These are phyloP conservation scores for Zasmidium citrigriseum DNA, from an alignment of 2,329 filamentous ascomycete species.

Conservation along the genomic window DNA sequence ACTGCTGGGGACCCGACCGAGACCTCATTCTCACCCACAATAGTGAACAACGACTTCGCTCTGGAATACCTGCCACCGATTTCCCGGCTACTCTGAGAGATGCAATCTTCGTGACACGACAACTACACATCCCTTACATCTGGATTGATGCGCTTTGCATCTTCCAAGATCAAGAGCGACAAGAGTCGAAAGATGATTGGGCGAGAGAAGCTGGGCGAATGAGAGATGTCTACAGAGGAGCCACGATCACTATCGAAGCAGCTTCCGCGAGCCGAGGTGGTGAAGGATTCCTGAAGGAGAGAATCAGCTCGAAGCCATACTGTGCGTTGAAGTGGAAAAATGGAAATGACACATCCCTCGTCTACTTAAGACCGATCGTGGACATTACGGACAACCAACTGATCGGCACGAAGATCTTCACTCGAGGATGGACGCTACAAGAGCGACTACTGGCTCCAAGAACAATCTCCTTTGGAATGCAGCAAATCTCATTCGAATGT, in stretches of 20 bases:
- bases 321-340: neutral
- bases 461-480: constrained; percentile 13
- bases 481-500: constrained; percentile 18
- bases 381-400: constrained; percentile 11
- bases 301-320: constrained; percentile 3
- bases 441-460: constrained; percentile 14
- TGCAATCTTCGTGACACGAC: neutral
- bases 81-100: constrained; percentile 8
- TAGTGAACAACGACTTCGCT: neutral
- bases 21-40: constrained; percentile 5
- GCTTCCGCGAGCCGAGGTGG: constrained; percentile 2
- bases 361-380: constrained; percentile 5
- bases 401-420: constrained; percentile 5
- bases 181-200: constrained; percentile 13
- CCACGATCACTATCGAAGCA: constrained; percentile 12
- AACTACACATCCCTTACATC: constrained; percentile 7
- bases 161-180: constrained; percentile 1
- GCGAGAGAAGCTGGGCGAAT: constrained; percentile 11
- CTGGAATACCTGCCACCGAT: neutral
- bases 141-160: constrained; percentile 14
- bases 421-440: constrained; percentile 16
- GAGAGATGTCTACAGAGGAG: constrained; percentile 11
- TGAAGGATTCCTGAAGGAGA: constrained; percentile 9
- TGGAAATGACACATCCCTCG: neutral
- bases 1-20: constrained; percentile 13